A percentile compares a stretch with the other conserved stretches of the same genome.
These are phyloP conservation scores for Hypseocharis bilobata DNA, from an alignment of 441 rosid species.

Conservation along the genomic window DNA sequence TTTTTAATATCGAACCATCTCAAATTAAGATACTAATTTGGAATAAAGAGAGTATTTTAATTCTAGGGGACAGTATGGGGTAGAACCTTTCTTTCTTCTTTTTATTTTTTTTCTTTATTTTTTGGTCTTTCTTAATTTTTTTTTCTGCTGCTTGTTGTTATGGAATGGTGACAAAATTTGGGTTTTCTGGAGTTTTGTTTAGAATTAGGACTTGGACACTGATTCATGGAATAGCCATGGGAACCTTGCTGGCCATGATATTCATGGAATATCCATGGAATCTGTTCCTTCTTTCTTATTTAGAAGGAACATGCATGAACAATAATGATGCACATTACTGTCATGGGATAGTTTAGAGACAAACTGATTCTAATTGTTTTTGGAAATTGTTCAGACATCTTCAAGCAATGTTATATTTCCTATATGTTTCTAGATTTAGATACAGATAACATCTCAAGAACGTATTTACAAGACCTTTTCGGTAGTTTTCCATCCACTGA, in stretches of 20 bases:
- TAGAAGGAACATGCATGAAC: background rate
- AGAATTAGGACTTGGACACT: too few relatives aligned
- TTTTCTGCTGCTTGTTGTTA: too few relatives aligned
- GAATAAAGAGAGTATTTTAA: background rate
- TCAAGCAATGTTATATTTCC: constrained; percentile 29
- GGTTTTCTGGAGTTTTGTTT: too few relatives aligned
- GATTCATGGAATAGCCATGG: too few relatives aligned
- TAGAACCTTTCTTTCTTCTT: too few relatives aligned
- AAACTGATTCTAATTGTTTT: background rate
- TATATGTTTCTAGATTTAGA: constrained; percentile 38
- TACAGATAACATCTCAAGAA: constrained; percentile 59
- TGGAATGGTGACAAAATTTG: too few relatives aligned
- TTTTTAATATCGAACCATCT: too few relatives aligned
- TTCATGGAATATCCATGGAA: too few relatives aligned
- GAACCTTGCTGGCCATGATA: background rate
- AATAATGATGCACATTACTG: background rate
- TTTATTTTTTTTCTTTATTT: too few relatives aligned
- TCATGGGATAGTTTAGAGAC: background rate
- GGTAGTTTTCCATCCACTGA: constrained; percentile 65
- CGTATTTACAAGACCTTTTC: constrained; percentile 79
- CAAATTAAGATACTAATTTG: too few relatives aligned
- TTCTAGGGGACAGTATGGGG: background rate
- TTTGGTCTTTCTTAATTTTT: too few relatives aligned
- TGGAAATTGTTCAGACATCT: background rate
- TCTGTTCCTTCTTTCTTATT: background rate